Base-by-base conservation (phyloP, 2,329 filamentous ascomycete species). In the Sporothrix protearum region DNA sequence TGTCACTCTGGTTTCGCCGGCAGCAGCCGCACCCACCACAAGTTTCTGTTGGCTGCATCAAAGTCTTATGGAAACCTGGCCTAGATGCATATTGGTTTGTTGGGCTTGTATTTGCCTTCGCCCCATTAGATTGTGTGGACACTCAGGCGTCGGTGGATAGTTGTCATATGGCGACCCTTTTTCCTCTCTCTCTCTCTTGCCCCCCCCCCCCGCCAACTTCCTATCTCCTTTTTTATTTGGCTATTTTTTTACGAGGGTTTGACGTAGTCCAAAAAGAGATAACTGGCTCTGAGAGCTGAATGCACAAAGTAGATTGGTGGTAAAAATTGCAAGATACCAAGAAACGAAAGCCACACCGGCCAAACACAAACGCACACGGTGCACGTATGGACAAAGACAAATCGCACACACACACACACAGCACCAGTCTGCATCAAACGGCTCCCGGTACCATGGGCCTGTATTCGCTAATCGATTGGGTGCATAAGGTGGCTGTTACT, bases 1-100 rank as follows among this genome's bases (percentile, higher is more conserved):
- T 63, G 33, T n/a, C 33, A 59, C 14, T 63, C 57, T 63, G 19
- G 42, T 63, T 63, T 63, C 57, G 57, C n/a, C 57, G 36, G 33
- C 33, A 61, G 22, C 57, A n/a, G 30, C 33, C 5, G 57, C n/a
- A 12, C 25, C n/a, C 33, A 42, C n/a, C 57, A 63, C 57, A 33
- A 63, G 57, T 12, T 14, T 14, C 10, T 42, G 57, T 25, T 39
- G 57, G 57, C 16, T 14, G 57, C 28, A 57, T 57, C 14, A 16
- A 33, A 7, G 42, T 47, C 19, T 12, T 14, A 47, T 47, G 10
- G 42, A 19, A 39, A 61, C 19, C 25, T 39, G 33, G 57, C 25
- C 33, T 19, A 61, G 19, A 36, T 25, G 57, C 16, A 59, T 10
- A 9, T 39, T 30, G 55, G 42, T 14, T 39, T 9, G 33, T 33